Evolutionary conservation across 2,329 filamentous ascomycete genomes (phyloP), one percentile per base, ranked within the genome.

Genomic region (Ilyonectria sp.): DNA sequence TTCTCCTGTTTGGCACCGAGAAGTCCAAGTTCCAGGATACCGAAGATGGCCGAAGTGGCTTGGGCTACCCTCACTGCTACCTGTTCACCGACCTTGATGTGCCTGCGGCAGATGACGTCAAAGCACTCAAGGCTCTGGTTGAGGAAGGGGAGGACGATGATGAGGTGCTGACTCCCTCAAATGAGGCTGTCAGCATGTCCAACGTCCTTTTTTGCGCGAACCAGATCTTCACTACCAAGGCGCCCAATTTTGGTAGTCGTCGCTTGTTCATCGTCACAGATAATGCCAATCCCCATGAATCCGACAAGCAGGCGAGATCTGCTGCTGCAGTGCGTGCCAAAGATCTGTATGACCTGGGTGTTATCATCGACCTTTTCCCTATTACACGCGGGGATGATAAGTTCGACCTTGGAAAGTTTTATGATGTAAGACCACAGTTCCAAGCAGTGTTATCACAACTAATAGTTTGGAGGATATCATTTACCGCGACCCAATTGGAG

Each of bases 191-290:
- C 0, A 90, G 91, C 37, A 97, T 99, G 91, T 90, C 93, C 10
- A 97, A 95, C 75, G 87, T 99, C 2, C 86, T 99, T 1, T 98
- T 98, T 78, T 97, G 95, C 74, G 95, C 94, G 43, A 98, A 98
- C 72, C 94, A 98, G 77, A 93, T 98, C 58, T 98, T 99, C 78
- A 97, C 95, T 1, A 97, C 94, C 3, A 97, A 93, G 79, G 95
- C 96, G 0, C 91, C 96, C 19, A 98, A 98, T 77, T 98, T 98
- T 79, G 92, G 94, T 4, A 98, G 95, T 6, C 87, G 95, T 68
- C 90, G 96, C 37, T 83, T 99, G n/a, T 99, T 99, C 81, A 90
- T 99, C 70, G 94, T 99, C 63, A 98, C 96, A 0, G 94, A 98
- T 79, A 94, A 97, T 71, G 96, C 98, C 78, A 88, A 94, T 71